These are phyloP conservation scores for Podospora tetraspora DNA, from an alignment of 495 filamentous ascomycete species.

Conservation along the genomic window DNA sequence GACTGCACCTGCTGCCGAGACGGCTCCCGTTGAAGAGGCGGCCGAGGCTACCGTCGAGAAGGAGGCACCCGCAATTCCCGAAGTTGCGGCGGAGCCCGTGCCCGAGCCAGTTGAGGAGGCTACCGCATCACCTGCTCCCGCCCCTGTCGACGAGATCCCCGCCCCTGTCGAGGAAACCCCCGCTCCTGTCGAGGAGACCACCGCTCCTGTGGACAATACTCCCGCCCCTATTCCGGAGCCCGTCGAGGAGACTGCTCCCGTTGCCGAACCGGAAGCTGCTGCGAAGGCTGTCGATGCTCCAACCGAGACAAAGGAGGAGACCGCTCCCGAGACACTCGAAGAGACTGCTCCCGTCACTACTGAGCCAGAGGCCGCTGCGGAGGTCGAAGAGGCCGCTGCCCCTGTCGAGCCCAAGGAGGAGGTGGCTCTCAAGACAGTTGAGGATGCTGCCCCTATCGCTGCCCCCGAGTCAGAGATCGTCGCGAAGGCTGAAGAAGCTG, in stretches of 20 bases:
- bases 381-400: neutral
- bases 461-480: neutral
- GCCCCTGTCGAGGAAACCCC: neutral
- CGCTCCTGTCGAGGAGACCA: neutral
- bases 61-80: neutral
- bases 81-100: neutral
- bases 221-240: too few species aligned
- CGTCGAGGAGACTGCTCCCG: neutral
- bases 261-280: too few species aligned
- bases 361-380: neutral
- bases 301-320: neutral
- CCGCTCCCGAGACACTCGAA: neutral
- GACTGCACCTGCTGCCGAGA: neutral
- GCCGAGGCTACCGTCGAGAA: neutral
- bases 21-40: neutral
- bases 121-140: neutral
- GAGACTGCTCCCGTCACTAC: neutral
- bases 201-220: too few species aligned
- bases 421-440: neutral
- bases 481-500: neutral
- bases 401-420: neutral
- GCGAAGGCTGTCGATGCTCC: too few species aligned
- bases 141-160: constrained; percentile 2
- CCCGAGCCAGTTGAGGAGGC: neutral
- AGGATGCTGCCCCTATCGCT: neutral